Evolutionary conservation across 2,329 filamentous ascomycete species (phyloP), one percentile per base, ranked within the genome.

Genomic region (Colletotrichum tamarilloi): DNA sequence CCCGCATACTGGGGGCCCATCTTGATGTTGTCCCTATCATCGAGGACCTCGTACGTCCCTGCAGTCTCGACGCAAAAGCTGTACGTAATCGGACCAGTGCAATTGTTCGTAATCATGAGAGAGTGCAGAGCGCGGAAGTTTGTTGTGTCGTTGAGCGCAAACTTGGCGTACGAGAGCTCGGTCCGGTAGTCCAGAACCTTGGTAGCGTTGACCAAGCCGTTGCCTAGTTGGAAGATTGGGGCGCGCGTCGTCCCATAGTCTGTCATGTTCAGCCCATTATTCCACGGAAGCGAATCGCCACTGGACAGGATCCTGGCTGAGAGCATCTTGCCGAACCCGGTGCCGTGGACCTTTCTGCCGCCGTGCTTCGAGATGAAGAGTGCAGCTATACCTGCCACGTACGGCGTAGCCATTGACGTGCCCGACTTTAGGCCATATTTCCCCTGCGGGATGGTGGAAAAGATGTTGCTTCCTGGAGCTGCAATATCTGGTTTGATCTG

Each of bases 391-490:
- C 87, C 88, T 49, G 88, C 87, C 28, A 88, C 81, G 70, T 88
- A 88, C 0, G 88, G 88, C 5, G 85, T 85, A 1, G 88, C 85
- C 88, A 91, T 90, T 1, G 87, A 89, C 0, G 89, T 90, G 57
- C 89, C 89, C 57, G 84, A 86, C 67, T 87, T 80, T 7, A 86
- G 80, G 16, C 83, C 83, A 74, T 88, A 90, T 11, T 72, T 75
- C 28, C 81, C 80, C 28, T 84, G 79, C 1, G 84, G 82, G 57
- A 84, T 85, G 2, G 87, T 89, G 56, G 86, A 88, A 67, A 87
- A 81, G 59, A 90, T 88, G 35, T 84, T 80, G 62, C 83, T 84
- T 14, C 88, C 87, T 1, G 87, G 87, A 0, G 86, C 84, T 16
- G 84, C 83, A 62, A 89, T 79, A 60, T 89, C 85, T 5, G 87